Percentiles rank a stretch among this genome's conserved stretches.
Conservation (phyloP, 2,329 filamentous ascomycete species). For the Hymenoscyphus infarciens region DNA sequence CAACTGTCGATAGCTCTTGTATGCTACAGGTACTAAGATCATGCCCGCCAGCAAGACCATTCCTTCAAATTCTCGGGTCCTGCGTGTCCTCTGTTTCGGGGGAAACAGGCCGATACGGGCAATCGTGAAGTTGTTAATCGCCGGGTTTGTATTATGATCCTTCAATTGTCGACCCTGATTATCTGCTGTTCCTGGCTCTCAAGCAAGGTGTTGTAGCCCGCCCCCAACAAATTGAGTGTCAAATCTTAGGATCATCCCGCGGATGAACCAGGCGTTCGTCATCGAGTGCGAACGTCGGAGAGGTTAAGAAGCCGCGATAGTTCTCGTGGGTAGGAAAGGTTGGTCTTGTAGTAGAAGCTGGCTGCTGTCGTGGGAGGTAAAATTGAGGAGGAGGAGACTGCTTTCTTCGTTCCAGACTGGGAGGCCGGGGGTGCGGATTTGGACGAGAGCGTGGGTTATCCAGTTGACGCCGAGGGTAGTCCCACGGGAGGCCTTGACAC, state of each 20-base stretch:
- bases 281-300: slow-evolving; percentile 8
- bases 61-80: slow-evolving; percentile 9
- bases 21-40: slow-evolving; percentile 17
- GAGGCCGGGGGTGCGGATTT: slow-evolving; percentile 21
- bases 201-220: slow-evolving; percentile 10
- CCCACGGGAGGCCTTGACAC: background rate
- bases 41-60: slow-evolving; percentile 20
- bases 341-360: slow-evolving; percentile 24
- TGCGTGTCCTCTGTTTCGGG: background rate
- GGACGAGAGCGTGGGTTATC: slow-evolving; percentile 21
- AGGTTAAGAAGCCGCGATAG: background rate
- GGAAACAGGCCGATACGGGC: background rate
- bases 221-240: slow-evolving; percentile 14
- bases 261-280: slow-evolving; percentile 13
- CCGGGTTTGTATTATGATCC: background rate
- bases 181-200: background rate
- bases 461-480: slow-evolving; percentile 16
- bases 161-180: slow-evolving; percentile 6
- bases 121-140: slow-evolving; percentile 5
- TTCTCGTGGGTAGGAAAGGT: slow-evolving; percentile 18
- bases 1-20: slow-evolving; percentile 10
- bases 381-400: slow-evolving; percentile 23
- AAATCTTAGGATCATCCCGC: slow-evolving; percentile 15
- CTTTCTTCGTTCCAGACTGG: slow-evolving; percentile 15
- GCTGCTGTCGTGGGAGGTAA: slow-evolving; percentile 22